Base-by-base conservation (phyloP, 768 basidiomycete species). In the Dentipellis sp. region DNA sequence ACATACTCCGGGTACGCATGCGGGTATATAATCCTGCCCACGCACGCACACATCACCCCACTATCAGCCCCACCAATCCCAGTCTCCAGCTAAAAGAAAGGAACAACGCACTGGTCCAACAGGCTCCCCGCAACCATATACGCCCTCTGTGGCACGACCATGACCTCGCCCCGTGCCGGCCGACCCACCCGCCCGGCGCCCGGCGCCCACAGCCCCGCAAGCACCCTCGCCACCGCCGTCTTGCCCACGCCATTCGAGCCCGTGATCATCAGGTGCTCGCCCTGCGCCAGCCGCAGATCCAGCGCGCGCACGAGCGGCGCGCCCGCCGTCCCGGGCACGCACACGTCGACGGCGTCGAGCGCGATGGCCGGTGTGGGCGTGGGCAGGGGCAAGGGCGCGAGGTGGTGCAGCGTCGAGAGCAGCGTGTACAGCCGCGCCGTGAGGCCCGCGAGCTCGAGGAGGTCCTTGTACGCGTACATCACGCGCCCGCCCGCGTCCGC, bases 401-500 rank as follows among this genome's bases (percentile, higher is more conserved):
- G 78, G 63, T 83, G 80, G 71, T 95, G 90, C 4, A 95, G 73
- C 1, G 90, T 88, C 7, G 94, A 89, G 21, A 97, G 72, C 11
- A 98, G 81, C 16, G 84, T 84, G 73, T 94, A 97, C 11, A 98
- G 76, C 47, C 95, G 82, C 29, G 86, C 86, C 2, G 95, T 97
- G 56, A 94, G 82, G 10, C 95, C 95, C 4, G 93, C 92, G n/a
- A 97, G 81, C 67, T 95, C 92, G 21, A 97, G 82, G 6, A 97
- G 74, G 63, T 97, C 95, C 66, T 97, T 98, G 67, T 94, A 93
- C 0, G 92, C 92, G 66, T 93, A 94, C 94, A 98, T 97, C 48
- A 97, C 73, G 36, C 95, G 79, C 0, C 94, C 93, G 14, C 95
- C 95, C 0, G 94, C 95, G 63, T 98, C 95, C 1, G 95, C 94